Percentiles rank a stretch among this genome's conserved stretches.
Conservation (phyloP, 1,139 yeast genomes). For the Zygosaccharomyces sapae region DNA sequence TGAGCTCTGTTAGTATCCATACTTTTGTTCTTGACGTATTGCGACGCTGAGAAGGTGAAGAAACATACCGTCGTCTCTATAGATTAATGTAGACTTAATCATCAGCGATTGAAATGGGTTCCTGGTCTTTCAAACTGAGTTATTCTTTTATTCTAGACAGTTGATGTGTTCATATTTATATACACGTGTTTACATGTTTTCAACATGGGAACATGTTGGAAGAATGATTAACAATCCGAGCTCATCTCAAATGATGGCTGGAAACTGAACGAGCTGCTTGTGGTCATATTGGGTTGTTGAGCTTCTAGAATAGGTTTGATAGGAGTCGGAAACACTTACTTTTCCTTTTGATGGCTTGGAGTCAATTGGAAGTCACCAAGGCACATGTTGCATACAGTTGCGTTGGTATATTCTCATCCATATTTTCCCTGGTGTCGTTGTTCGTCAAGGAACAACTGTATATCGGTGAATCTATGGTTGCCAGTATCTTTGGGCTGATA, state of each 20-base stretch:
- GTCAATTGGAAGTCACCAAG: constrained; percentile 42
- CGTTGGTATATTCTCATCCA: constrained; percentile 81
- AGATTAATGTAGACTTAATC: constrained; percentile 71
- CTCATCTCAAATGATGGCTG: no score
- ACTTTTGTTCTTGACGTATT: neutral
- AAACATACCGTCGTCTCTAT: constrained; percentile 67
- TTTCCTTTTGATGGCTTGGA: constrained; percentile 34
- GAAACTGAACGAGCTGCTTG: no score
- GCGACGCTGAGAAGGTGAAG: no score
- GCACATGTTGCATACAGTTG: constrained; percentile 93
- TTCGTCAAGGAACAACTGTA: constrained; percentile 85
- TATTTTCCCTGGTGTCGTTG: constrained; percentile 81
- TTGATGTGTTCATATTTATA: neutral
- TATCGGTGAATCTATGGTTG: constrained; percentile 97
- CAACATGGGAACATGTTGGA: neutral
- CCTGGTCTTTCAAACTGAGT: neutral
- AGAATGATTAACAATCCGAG: no score
- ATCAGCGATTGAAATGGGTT: constrained; percentile 29
- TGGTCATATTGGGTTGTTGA: no score
- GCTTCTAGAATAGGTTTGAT: no score
- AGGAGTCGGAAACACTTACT: neutral
- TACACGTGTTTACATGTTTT: neutral
- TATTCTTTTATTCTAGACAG: neutral
- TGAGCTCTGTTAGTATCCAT: constrained; percentile 4
- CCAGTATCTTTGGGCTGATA: constrained; percentile 84